phyloP scores from a whole-genome alignment of 1,139 yeast species.

The Blastobotrys capitulatus region DNA sequence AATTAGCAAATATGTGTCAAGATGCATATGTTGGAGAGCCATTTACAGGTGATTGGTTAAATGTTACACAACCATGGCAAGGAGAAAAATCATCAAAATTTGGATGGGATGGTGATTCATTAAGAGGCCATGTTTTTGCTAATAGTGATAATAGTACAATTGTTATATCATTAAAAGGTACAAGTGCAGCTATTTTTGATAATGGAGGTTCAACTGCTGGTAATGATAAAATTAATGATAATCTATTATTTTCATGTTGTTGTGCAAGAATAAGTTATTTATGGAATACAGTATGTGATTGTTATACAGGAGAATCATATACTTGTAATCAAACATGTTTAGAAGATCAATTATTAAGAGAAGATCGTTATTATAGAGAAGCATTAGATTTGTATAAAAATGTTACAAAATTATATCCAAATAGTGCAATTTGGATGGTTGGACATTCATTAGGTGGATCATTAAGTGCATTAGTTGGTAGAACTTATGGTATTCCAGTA shows the following conservation, averaged over 20 bases:
- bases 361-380: slow-evolving; percentile 80
- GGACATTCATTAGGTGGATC: slow-evolving; percentile 98
- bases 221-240: slow-evolving; percentile 82
- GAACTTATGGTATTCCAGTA: slow-evolving; percentile 86
- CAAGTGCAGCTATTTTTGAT: slow-evolving; percentile 83
- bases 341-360: slow-evolving; percentile 65
- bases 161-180: slow-evolving; percentile 83
- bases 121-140: slow-evolving; percentile 87
- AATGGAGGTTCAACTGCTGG: slow-evolving; percentile 70
- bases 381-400: slow-evolving; percentile 71
- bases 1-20: slow-evolving; percentile 80
- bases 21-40: slow-evolving; percentile 87
- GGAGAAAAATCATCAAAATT: slow-evolving; percentile 37
- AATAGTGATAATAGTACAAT: slow-evolving; percentile 60
- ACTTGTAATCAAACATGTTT: slow-evolving; percentile 87
- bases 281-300: slow-evolving; percentile 96
- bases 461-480: slow-evolving; percentile 69
- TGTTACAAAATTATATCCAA: slow-evolving; percentile 64
- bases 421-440: slow-evolving; percentile 73
- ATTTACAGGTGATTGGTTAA: slow-evolving; percentile 80
- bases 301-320: slow-evolving; percentile 71
- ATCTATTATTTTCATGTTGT: slow-evolving; percentile 86
- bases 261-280: slow-evolving; percentile 89
- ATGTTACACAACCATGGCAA: slow-evolving; percentile 61
- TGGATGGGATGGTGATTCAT: slow-evolving; percentile 85